Conservation (phyloP, 2,329 filamentous ascomycete species). For the Clonostachys byssicola region DNA sequence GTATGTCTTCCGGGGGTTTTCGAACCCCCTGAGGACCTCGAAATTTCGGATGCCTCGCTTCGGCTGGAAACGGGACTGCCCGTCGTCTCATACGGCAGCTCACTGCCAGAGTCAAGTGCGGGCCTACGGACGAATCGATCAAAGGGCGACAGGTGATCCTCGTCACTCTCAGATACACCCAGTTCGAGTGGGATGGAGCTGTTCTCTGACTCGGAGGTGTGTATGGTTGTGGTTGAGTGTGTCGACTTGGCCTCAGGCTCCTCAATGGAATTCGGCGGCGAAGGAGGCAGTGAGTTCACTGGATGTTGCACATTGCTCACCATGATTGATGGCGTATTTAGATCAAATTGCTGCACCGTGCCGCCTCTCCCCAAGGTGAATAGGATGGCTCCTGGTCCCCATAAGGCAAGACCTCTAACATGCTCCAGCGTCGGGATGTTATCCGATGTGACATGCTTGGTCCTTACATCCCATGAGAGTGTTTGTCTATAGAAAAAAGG, state of each 20-base stretch:
- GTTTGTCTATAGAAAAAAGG: constrained; percentile 61
- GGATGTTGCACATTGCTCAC: constrained; percentile 86
- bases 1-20: constrained; percentile 44
- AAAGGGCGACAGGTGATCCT: constrained; percentile 71
- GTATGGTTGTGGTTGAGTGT: constrained; percentile 39
- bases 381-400: constrained; percentile 83
- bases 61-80: constrained; percentile 60
- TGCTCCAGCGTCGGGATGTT: constrained; percentile 80
- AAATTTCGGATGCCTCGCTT: constrained; percentile 56
- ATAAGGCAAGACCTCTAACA: constrained; percentile 78
- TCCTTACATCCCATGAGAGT: constrained; percentile 93
- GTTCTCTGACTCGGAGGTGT: constrained; percentile 48
- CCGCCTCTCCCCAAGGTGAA: constrained; percentile 88
- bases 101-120: constrained; percentile 55
- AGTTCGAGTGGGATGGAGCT: constrained; percentile 52
- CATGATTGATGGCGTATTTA: constrained; percentile 77
- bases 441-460: constrained; percentile 93
- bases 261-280: constrained; percentile 76
- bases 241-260: constrained; percentile 55
- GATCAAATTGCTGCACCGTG: constrained; percentile 91
- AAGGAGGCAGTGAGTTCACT: constrained; percentile 73
- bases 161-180: constrained; percentile 68
- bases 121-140: constrained; percentile 72
- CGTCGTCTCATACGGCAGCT: constrained; percentile 52
- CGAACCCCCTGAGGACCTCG: constrained; percentile 50